Evolutionary conservation across 1,284 basidiomycete genomes (phyloP).

Genomic region (Sanghuangporus weigelae): DNA sequence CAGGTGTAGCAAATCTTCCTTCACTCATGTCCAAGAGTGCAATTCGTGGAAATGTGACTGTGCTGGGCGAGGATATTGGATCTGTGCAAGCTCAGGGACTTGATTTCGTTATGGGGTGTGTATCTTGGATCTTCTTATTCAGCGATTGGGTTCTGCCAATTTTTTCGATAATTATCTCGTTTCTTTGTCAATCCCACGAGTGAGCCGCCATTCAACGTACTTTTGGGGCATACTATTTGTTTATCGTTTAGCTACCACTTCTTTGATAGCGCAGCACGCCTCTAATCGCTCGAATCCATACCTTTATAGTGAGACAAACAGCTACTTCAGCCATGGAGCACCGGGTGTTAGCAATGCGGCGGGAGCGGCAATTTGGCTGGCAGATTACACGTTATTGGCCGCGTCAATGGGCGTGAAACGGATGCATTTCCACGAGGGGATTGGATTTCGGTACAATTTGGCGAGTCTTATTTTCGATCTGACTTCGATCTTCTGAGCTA

Average conservation of each 20-base stretch:
- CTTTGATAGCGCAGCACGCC: not conserved
- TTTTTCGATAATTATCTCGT: not conserved
- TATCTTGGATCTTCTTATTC: conserved; percentile 1
- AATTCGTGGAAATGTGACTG: conserved; percentile 52
- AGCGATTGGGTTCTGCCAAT: not conserved
- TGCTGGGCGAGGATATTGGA: conserved; percentile 44
- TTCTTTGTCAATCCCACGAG: conserved; percentile 26
- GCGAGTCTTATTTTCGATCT: conserved; percentile 23
- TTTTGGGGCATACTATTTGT: not conserved
- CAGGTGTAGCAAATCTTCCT: conserved; percentile 2
- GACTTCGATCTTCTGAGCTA: not conserved
- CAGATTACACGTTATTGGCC: conserved; percentile 57
- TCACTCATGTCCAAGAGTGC: conserved; percentile 52
- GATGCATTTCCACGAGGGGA: conserved; percentile 37
- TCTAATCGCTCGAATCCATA: not conserved
- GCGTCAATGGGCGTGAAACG: conserved; percentile 33
- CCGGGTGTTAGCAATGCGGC: conserved; percentile 66
- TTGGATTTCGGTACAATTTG: conserved; percentile 42
- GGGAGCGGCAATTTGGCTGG: conserved; percentile 63
- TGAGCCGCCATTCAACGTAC: not conserved
- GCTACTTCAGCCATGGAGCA: conserved; percentile 45
- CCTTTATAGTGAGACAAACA: conserved; percentile 18
- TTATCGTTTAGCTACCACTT: not conserved
- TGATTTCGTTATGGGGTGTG: conserved; percentile 54
- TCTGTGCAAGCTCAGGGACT: conserved; percentile 42